phyloP scores from a whole-genome alignment of 352 stramenopile genomes.

The Phytophthora ohioensis region DNA sequence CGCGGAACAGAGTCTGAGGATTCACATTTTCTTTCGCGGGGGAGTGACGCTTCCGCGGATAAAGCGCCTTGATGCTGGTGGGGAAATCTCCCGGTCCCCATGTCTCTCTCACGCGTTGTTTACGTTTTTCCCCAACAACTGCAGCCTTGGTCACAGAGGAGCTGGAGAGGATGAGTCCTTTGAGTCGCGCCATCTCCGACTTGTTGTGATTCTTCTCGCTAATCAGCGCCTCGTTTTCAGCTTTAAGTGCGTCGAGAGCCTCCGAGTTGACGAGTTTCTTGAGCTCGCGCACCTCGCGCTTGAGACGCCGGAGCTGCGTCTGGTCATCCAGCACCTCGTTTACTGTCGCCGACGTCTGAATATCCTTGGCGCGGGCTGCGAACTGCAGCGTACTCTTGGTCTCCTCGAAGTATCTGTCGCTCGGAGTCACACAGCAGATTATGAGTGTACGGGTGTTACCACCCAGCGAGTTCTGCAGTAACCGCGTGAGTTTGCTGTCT shows the following conservation, averaged over 20 bases:
- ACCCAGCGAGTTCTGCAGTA: constrained; percentile 92
- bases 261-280: constrained; percentile 70
- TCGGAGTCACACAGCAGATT: constrained; percentile 84
- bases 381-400: constrained; percentile 94
- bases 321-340: constrained; percentile 95
- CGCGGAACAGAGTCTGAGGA: constrained; percentile 42
- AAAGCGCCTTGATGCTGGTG: constrained; percentile 31
- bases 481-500: constrained; percentile 92
- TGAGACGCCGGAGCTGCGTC: constrained; percentile 72
- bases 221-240: constrained; percentile 75
- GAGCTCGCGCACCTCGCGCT: constrained; percentile 75
- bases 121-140: constrained; percentile 28
- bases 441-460: constrained; percentile 94
- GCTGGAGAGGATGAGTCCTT: constrained; percentile 69
- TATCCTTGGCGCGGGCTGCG: constrained; percentile 92
- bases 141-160: constrained; percentile 38
- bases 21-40: constrained; percentile 60
- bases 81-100: constrained; percentile 79
- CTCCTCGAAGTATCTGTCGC: constrained; percentile 80
- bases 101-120: constrained; percentile 60
- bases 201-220: constrained; percentile 67
- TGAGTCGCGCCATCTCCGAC: constrained; percentile 63
- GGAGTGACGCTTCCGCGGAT: constrained; percentile 40
- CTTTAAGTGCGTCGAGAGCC: constrained; percentile 63
- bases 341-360: constrained; percentile 82